These are phyloP conservation scores for Pleurotus cornucopiae DNA, from an alignment of 768 basidiomycete species.

Conservation along the genomic window DNA sequence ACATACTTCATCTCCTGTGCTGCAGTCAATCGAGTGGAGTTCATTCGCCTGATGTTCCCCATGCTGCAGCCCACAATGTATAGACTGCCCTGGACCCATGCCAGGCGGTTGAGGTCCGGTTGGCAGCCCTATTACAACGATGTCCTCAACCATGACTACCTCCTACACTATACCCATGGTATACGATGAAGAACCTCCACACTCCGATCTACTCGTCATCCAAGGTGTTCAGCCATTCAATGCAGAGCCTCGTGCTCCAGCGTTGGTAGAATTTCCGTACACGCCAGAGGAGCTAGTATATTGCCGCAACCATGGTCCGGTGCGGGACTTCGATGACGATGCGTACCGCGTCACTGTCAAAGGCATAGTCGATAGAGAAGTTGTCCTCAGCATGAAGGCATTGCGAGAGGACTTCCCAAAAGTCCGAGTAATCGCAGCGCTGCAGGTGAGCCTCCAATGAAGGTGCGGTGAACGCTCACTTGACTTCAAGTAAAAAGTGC, in stretches of 20 bases:
- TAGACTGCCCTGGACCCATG: not conserved
- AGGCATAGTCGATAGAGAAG: constrained; percentile 25
- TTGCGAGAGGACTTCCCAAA: constrained; percentile 36
- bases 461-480: not conserved
- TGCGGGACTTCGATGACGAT: constrained; percentile 44
- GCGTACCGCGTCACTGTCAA: constrained; percentile 37
- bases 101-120: constrained; percentile 3
- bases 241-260: constrained; percentile 57
- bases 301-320: constrained; percentile 68
- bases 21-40: not conserved
- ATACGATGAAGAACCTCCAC: constrained; percentile 43
- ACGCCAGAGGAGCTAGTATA: constrained; percentile 68
- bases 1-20: not conserved
- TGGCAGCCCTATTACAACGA: not conserved
- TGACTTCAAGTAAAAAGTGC: constrained; percentile 31
- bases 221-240: constrained; percentile 56
- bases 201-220: constrained; percentile 42
- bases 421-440: constrained; percentile 43
- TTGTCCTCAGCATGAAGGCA: constrained; percentile 30
- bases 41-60: not conserved
- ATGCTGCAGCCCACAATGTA: not conserved
- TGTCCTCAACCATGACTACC: constrained; percentile 3
- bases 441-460: constrained; percentile 42
- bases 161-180: constrained; percentile 29
- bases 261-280: constrained; percentile 52